Percentiles rank a stretch among this genome's conserved stretches.
Evolutionary conservation across 805 yeast species (phyloP).

Genomic region (Dipodascus geniculatus): DNA sequence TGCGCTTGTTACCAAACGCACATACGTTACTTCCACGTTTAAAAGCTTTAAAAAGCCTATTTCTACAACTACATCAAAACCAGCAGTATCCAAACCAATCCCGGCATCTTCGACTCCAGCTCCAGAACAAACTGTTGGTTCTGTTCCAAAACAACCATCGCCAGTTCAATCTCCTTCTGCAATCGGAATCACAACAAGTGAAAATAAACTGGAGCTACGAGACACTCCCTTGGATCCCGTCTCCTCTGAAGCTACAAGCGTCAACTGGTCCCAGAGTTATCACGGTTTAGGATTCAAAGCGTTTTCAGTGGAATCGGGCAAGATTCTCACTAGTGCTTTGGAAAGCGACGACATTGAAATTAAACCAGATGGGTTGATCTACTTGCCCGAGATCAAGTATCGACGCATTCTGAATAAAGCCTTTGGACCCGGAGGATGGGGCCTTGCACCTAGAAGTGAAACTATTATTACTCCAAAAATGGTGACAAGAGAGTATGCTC

Average conservation of each 20-base stretch:
- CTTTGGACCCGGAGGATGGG: constrained; percentile 99
- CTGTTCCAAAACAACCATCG: background rate
- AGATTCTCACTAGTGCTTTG: constrained; percentile 51
- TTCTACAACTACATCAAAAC: background rate
- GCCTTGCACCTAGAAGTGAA: constrained; percentile 85
- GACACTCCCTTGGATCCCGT: background rate
- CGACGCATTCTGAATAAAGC: constrained; percentile 80
- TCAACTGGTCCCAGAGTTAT: constrained; percentile 79
- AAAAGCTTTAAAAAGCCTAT: background rate
- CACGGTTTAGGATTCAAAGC: constrained; percentile 78
- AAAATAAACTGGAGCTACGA: background rate
- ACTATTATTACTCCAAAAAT: constrained; percentile 61
- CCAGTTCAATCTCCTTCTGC: background rate
- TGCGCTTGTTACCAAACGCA: background rate
- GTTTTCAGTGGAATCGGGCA: constrained; percentile 49
- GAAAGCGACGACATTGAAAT: constrained; percentile 71
- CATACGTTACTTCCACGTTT: background rate
- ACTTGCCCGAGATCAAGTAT: constrained; percentile 91
- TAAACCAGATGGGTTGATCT: constrained; percentile 88
- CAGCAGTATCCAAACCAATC: background rate
- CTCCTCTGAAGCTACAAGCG: constrained; percentile 2
- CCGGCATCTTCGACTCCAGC: background rate
- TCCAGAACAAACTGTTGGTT: background rate
- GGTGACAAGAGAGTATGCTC: constrained; percentile 82
- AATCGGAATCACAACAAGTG: background rate